These are phyloP conservation scores for Penicillium sp. DNA, from an alignment of 2,329 filamentous ascomycete genomes.

Conservation along the genomic window DNA sequence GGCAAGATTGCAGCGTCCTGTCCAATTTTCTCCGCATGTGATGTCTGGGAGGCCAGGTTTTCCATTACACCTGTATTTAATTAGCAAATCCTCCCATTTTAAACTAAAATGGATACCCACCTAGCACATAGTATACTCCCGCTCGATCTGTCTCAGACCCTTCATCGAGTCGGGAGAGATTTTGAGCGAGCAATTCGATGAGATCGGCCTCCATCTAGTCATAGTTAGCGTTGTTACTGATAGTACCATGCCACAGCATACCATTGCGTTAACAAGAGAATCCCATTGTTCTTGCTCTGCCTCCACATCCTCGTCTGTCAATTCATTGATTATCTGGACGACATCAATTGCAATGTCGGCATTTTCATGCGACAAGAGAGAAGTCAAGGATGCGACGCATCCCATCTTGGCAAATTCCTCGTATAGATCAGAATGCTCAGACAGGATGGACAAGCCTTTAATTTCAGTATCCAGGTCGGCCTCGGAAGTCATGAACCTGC, in stretches of 20 bases:
- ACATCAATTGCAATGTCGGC: slow-evolving; percentile 93
- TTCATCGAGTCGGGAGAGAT: slow-evolving; percentile 77
- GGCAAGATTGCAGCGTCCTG: slow-evolving; percentile 65
- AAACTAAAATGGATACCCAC: slow-evolving; percentile 29
- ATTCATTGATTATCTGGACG: slow-evolving; percentile 83
- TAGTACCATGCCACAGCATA: slow-evolving; percentile 22
- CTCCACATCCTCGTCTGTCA: slow-evolving; percentile 89
- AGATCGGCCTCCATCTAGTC: slow-evolving; percentile 44
- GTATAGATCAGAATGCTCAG: slow-evolving; percentile 83
- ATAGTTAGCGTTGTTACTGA: slow-evolving; percentile 17
- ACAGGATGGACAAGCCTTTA: slow-evolving; percentile 79
- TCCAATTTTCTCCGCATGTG: slow-evolving; percentile 70
- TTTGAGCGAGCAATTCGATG: slow-evolving; percentile 48
- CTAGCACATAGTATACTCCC: slow-evolving; percentile 82
- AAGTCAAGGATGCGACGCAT: slow-evolving; percentile 71
- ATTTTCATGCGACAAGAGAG: slow-evolving; percentile 88
- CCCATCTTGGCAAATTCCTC: slow-evolving; percentile 74
- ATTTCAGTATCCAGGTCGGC: slow-evolving; percentile 87
- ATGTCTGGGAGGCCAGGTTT: slow-evolving; percentile 72
- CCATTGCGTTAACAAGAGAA: slow-evolving; percentile 64
- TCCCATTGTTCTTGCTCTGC: slow-evolving; percentile 81
- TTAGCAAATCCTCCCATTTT: slow-evolving; percentile 13
- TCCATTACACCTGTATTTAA: slow-evolving; percentile 64
- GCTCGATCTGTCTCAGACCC: slow-evolving; percentile 68
- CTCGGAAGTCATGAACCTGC: slow-evolving; percentile 73